Percentiles rank a stretch among this genome's conserved stretches.
These are phyloP conservation scores for Dacryopinax primogenitus DNA, from an alignment of 768 basidiomycete species.

Conservation along the genomic window DNA sequence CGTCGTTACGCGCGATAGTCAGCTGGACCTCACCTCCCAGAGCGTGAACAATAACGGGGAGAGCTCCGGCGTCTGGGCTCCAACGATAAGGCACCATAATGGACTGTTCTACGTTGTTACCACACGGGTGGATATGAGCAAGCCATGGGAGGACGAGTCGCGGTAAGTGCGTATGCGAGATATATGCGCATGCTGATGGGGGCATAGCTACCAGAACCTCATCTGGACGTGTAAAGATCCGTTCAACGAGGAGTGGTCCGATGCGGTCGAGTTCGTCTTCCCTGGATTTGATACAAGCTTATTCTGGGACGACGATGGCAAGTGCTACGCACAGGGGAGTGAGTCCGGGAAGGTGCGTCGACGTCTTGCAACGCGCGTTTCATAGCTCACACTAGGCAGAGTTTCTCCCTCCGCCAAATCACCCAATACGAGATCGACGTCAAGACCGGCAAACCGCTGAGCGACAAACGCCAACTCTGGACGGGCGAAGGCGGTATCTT, in stretches of 20 bases:
- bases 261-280: conserved; percentile 26
- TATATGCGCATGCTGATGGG: conserved; percentile 7
- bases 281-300: conserved; percentile 27
- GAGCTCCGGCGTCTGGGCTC: conserved; percentile 20
- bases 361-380: neutral
- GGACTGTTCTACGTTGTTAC: conserved; percentile 18
- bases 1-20: conserved; percentile 15
- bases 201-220: neutral
- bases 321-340: conserved; percentile 24
- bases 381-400: neutral
- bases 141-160: conserved; percentile 10
- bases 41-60: conserved; percentile 5
- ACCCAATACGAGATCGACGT: conserved; percentile 22
- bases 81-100: conserved; percentile 18
- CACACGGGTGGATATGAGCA: conserved; percentile 16
- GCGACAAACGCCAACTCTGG: conserved; percentile 10
- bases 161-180: conserved; percentile 9
- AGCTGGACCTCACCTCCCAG: conserved; percentile 14
- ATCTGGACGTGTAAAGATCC: conserved; percentile 18
- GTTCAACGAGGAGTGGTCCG: conserved; percentile 24
- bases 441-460: conserved; percentile 18
- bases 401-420: conserved; percentile 15
- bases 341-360: conserved; percentile 16
- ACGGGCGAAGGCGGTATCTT: conserved; percentile 18
- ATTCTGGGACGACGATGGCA: conserved; percentile 27